Base-by-base conservation (phyloP, 306 rosid genomes). In the Cotoneaster glaucophyllus region DNA sequence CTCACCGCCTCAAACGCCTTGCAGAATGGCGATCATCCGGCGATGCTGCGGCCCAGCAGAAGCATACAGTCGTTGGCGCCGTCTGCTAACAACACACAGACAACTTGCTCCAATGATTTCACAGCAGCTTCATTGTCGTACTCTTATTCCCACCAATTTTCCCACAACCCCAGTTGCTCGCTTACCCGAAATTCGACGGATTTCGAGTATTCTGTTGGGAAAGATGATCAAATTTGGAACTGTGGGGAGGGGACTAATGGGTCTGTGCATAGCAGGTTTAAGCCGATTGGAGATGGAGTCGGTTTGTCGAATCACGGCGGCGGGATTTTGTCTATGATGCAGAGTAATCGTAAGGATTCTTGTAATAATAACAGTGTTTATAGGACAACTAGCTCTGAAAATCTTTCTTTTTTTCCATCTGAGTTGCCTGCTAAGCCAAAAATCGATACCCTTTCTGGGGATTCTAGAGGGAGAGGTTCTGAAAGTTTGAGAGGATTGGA, bases 161-260 rank as follows among this genome's bases (percentile, higher is more conserved):
- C 99, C 5, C 99, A 96, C 82, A 92, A 92, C 73, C 97, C 97
- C 24, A 96, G 99, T 56, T 96, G 99, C 80, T 96, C 99, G 1
- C 84, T 92, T 25, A 96, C 99, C 4, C 86, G 90, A 59, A 92
- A 92, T 81, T 95, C 99, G 11, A 92, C 97, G 56, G 88, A 89
- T 81, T 96, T 77, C 70, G 99, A 91, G 11, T 91, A 74, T 70
- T 91, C 93, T 0, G 79, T 79, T 64, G 92, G 98, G 71, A 91
- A 87, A 81, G 93, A 92, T 74, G 98, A 96, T 71, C 97, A 86
- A 29, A 90, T 96, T 77, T 90, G 94, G 96, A 92, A 96, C 44
- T 96, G 99, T 79, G 99, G 98, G 5, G 99, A 96, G 73, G 99
- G 99, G 45, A 96, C 99, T 65, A 96, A 96, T 81, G 98, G 99